phyloP scores from a whole-genome alignment of 192 early-diverging fungal species.

The Linnemannia exigua region DNA sequence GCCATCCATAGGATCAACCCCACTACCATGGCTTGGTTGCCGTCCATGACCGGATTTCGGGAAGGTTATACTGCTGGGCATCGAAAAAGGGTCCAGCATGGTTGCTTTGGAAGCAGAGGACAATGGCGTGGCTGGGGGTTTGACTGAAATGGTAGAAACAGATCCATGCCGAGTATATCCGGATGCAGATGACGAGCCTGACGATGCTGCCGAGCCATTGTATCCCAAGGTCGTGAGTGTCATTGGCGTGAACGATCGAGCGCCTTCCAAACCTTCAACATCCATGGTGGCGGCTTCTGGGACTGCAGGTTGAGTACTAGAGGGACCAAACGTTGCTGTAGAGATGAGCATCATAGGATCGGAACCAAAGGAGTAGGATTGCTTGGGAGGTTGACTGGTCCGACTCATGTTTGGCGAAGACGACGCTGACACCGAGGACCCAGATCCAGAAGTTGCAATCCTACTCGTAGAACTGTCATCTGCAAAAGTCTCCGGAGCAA shows the following conservation, averaged over 20 bases:
- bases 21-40: slow-evolving; percentile 4
- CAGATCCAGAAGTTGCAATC: background rate
- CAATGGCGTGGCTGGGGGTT: background rate
- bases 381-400: background rate
- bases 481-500: background rate
- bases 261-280: background rate
- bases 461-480: background rate
- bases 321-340: slow-evolving; percentile 15
- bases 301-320: background rate
- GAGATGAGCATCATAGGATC: slow-evolving; percentile 43
- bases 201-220: background rate
- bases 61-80: slow-evolving; percentile 52
- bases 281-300: background rate
- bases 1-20: background rate
- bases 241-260: slow-evolving; percentile 7
- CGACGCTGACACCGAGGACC: background rate
- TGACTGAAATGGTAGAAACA: background rate
- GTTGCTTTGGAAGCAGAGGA: background rate
- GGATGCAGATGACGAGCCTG: background rate
- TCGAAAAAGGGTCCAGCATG: slow-evolving; percentile 54
- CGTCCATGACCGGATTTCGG: slow-evolving; percentile 25
- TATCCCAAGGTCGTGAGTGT: slow-evolving; percentile 35
- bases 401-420: background rate
- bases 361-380: slow-evolving; percentile 8
- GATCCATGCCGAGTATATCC: background rate